Conservation (phyloP, 768 basidiomycete species). For the Wakefieldia striispora region DNA sequence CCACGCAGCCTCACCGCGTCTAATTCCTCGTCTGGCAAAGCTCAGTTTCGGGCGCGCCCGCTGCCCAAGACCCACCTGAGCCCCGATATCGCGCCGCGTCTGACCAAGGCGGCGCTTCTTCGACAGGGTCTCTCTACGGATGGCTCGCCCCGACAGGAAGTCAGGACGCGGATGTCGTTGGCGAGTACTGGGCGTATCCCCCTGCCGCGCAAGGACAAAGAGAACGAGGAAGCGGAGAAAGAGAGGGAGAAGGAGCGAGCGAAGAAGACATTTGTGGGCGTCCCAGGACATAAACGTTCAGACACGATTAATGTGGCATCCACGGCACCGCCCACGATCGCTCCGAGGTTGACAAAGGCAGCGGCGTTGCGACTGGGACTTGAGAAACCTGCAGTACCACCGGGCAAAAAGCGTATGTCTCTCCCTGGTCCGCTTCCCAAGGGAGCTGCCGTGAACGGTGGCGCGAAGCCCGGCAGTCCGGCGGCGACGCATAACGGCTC, state of each 20-base stretch:
- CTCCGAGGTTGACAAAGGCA: constrained; percentile 75
- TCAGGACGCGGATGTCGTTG: constrained; percentile 29
- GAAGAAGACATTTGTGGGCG: constrained; percentile 66
- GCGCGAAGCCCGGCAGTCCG: constrained; percentile 5
- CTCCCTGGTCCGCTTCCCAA: constrained; percentile 20
- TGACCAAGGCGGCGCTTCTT: constrained; percentile 70
- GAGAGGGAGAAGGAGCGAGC: constrained; percentile 61
- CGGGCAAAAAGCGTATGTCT: constrained; percentile 39
- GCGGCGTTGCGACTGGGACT: constrained; percentile 67
- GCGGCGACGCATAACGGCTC: constrained; percentile 10
- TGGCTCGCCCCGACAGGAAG: constrained; percentile 16
- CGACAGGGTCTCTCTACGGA: constrained; percentile 59
- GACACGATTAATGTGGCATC: constrained; percentile 70
- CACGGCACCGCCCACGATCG: constrained; percentile 66
- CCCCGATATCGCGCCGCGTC: constrained; percentile 76
- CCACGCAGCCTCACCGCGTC: constrained; percentile 34
- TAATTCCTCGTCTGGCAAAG: constrained; percentile 42
- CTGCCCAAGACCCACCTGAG: constrained; percentile 58
- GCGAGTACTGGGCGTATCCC: constrained; percentile 36
- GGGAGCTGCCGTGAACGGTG: constrained; percentile 6
- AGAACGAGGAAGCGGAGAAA: constrained; percentile 41
- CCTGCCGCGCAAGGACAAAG: constrained; percentile 26
- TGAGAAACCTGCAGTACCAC: constrained; percentile 36
- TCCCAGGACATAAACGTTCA: constrained; percentile 79
- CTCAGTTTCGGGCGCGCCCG: constrained; percentile 62